Percentiles rank a stretch among this genome's conserved stretches.
Conservation (phyloP, 1,139 yeast species). For the Suhomyces coccinellae region DNA sequence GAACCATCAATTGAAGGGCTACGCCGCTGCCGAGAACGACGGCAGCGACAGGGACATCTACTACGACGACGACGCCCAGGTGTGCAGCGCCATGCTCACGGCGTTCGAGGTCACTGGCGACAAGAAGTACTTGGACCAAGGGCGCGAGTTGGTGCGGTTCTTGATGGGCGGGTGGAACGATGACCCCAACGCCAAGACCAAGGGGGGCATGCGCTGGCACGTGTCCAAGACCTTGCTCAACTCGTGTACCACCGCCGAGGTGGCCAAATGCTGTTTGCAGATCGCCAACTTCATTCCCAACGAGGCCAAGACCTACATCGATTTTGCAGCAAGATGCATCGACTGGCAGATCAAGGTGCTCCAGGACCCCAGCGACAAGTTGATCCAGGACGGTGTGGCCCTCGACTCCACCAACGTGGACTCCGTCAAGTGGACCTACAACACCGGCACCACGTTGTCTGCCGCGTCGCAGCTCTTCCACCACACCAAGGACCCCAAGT, state of each 20-base stretch:
- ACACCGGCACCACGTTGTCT: slow-evolving; percentile 65
- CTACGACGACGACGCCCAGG: slow-evolving; percentile 78
- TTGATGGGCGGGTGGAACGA: slow-evolving; percentile 68
- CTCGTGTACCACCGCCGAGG: slow-evolving; percentile 70
- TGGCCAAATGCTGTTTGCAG: slow-evolving; percentile 66
- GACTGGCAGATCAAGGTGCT: slow-evolving; percentile 56
- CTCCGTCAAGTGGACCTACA: slow-evolving; percentile 66
- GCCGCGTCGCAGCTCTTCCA: slow-evolving; percentile 54
- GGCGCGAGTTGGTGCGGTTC: slow-evolving; percentile 59
- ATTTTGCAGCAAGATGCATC: slow-evolving; percentile 55
- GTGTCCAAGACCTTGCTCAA: slow-evolving; percentile 58
- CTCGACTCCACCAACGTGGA: slow-evolving; percentile 47
- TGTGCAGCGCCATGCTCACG: slow-evolving; percentile 63
- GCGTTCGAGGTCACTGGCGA: slow-evolving; percentile 72
- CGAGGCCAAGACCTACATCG: slow-evolving; percentile 45
- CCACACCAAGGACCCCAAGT: slow-evolving; percentile 53
- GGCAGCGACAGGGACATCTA: slow-evolving; percentile 64
- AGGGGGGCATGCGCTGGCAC: slow-evolving; percentile 73
- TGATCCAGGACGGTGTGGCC: slow-evolving; percentile 65
- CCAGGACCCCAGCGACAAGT: slow-evolving; percentile 55
- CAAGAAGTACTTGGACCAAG: slow-evolving; percentile 52
- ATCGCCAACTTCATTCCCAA: slow-evolving; percentile 54
- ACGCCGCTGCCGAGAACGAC: slow-evolving; percentile 57
- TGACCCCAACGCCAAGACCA: slow-evolving; percentile 38
- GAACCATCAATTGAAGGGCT: slow-evolving; percentile 51